phyloP scores from a whole-genome alignment of 129 eudicot genomes.

The Silybum marianum region DNA sequence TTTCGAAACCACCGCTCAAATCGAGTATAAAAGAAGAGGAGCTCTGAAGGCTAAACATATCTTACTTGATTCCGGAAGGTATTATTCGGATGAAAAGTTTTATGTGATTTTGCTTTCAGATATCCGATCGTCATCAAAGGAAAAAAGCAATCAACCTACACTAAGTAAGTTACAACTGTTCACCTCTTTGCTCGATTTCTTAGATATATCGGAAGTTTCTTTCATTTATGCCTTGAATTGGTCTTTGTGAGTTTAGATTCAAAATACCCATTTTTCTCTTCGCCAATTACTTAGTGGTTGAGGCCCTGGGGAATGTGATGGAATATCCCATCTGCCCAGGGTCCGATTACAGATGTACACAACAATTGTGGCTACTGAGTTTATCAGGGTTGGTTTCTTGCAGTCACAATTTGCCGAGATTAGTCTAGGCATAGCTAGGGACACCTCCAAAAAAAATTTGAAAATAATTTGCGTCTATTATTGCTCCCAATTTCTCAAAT shows the following conservation, averaged over 20 bases:
- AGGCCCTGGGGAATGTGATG: too few relatives aligned
- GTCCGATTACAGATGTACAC: too few relatives aligned
- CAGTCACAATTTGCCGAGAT: too few relatives aligned
- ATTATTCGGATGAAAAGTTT: conserved; percentile 15
- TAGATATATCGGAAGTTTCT: not conserved
- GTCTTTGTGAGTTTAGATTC: not conserved
- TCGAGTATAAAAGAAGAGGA: not conserved
- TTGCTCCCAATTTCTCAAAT: not conserved
- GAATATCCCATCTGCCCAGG: too few relatives aligned
- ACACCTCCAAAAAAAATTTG: not conserved
- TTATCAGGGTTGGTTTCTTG: too few relatives aligned
- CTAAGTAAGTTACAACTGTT: not conserved
- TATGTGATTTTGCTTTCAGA: conserved; percentile 4
- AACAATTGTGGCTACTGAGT: too few relatives aligned
- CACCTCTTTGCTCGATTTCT: not conserved
- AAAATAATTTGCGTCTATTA: not conserved
- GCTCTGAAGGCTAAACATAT: conserved; percentile 9
- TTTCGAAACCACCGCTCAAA: conserved; percentile 4
- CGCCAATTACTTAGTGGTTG: not conserved
- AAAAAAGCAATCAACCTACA: not conserved
- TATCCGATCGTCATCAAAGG: not conserved
- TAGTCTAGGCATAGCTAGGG: too few relatives aligned
- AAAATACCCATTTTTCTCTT: not conserved
- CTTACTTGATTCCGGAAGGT: not conserved
- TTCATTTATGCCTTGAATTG: not conserved